These are phyloP conservation scores for Acanthamoeba quina DNA, from an alignment of 208 protist species.

Conservation along the genomic window DNA sequence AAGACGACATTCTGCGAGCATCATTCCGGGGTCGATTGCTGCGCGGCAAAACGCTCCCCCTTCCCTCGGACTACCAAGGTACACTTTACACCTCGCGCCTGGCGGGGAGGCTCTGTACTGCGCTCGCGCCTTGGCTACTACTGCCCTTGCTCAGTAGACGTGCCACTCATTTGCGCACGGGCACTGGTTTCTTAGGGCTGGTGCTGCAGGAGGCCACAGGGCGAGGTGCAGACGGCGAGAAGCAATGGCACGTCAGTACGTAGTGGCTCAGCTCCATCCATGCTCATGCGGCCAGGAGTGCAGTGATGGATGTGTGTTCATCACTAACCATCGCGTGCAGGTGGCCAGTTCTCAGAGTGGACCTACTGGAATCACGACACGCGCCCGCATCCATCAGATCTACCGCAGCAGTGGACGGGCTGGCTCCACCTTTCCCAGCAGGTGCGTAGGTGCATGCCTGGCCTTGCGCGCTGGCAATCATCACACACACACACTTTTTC, in stretches of 20 bases:
- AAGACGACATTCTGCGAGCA: background rate
- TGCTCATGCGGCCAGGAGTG: background rate
- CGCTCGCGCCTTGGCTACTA: background rate
- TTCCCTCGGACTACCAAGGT: background rate
- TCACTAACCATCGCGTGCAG: background rate
- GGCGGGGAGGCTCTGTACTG: background rate
- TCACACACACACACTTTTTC: background rate
- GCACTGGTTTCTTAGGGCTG: background rate
- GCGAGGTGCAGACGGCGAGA: background rate
- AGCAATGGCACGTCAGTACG: slow-evolving; percentile 21
- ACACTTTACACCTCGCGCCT: background rate
- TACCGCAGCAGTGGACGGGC: slow-evolving; percentile 22
- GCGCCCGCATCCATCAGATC: background rate
- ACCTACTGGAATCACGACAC: slow-evolving; percentile 37
- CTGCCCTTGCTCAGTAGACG: background rate
- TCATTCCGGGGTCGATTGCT: slow-evolving; percentile 4
- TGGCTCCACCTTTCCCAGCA: slow-evolving; percentile 1
- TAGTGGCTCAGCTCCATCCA: background rate
- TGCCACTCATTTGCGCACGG: background rate
- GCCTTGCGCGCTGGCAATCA: background rate
- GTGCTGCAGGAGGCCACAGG: background rate
- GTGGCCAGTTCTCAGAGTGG: background rate
- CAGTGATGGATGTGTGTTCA: background rate
- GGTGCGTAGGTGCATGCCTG: background rate
- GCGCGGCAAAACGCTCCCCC: background rate